Evolutionary conservation across 371 early-diverging fungal species (phyloP).

Genomic region (Saksenaea vasiformis): DNA sequence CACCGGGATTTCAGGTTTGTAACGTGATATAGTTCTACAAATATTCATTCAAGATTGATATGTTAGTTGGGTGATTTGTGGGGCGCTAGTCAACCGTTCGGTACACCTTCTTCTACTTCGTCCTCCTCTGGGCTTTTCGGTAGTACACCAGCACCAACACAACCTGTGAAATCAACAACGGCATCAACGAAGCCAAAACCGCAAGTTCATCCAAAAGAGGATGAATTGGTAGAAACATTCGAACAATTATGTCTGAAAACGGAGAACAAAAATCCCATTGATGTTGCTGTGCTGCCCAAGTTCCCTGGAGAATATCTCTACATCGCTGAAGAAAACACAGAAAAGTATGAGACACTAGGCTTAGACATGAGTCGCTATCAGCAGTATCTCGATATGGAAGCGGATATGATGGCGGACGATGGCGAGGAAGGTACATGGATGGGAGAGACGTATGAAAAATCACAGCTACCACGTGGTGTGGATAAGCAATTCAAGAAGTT

Average conservation of each 20-base stretch:
- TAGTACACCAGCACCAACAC: slow-evolving; percentile 7
- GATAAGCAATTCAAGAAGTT: slow-evolving; percentile 84
- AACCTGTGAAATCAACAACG: neutral
- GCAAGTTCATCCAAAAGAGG: slow-evolving; percentile 8
- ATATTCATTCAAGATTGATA: neutral
- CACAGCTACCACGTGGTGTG: slow-evolving; percentile 67
- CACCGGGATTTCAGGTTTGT: slow-evolving; percentile 34
- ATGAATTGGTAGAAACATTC: slow-evolving; percentile 15
- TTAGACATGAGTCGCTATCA: slow-evolving; percentile 51
- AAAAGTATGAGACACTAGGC: slow-evolving; percentile 22
- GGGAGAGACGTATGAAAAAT: slow-evolving; percentile 84
- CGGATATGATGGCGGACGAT: slow-evolving; percentile 32
- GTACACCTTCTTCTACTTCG: slow-evolving; percentile 25
- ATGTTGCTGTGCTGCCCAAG: slow-evolving; percentile 14
- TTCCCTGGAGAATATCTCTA: slow-evolving; percentile 71
- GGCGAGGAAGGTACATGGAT: slow-evolving; percentile 59
- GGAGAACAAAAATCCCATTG: slow-evolving; percentile 17
- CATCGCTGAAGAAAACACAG: slow-evolving; percentile 58
- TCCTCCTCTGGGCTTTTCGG: slow-evolving; percentile 30
- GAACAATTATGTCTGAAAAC: slow-evolving; percentile 1
- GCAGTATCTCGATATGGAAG: slow-evolving; percentile 52
- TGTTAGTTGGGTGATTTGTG: slow-evolving; percentile 46
- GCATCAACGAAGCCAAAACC: slow-evolving; percentile 3
- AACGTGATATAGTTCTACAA: neutral
- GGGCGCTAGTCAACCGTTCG: slow-evolving; percentile 26